phyloP scores from a whole-genome alignment of 176 grass and related monocot species.

The Poa annua region DNA sequence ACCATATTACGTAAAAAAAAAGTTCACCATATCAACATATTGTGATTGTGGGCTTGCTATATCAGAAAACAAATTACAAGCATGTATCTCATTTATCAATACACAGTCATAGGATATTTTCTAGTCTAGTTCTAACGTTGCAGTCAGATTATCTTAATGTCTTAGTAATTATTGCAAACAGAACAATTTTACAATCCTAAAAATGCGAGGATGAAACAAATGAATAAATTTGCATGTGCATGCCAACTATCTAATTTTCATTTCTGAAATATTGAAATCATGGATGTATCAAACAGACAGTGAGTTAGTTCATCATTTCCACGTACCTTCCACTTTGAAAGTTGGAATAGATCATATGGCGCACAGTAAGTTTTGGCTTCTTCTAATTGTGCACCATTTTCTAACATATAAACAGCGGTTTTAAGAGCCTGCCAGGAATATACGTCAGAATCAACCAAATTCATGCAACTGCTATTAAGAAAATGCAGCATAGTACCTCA shows the following conservation, averaged over 20 bases:
- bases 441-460: conserved; percentile 39
- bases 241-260: neutral
- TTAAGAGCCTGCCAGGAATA: conserved; percentile 55
- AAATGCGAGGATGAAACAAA: neutral
- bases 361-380: conserved; percentile 56
- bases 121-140: neutral
- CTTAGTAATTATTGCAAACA: neutral
- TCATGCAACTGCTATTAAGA: neutral
- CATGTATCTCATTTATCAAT: conserved; percentile 2
- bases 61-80: neutral
- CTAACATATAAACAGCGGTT: conserved; percentile 60
- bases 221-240: conserved; percentile 1
- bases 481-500: conserved; percentile 55
- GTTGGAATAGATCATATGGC: conserved; percentile 54
- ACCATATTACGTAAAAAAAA: no score
- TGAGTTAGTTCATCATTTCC: conserved; percentile 1
- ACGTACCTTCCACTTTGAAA: conserved; percentile 70
- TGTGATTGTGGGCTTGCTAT: neutral
- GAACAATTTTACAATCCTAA: neutral
- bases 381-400: conserved; percentile 56
- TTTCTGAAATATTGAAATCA: conserved; percentile 5
- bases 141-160: neutral
- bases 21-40: conserved; percentile 20
- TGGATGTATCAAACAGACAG: conserved; percentile 18
- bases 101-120: neutral